Conservation (phyloP, 192 early-diverging fungal genomes). For the Coemansia sp. region DNA sequence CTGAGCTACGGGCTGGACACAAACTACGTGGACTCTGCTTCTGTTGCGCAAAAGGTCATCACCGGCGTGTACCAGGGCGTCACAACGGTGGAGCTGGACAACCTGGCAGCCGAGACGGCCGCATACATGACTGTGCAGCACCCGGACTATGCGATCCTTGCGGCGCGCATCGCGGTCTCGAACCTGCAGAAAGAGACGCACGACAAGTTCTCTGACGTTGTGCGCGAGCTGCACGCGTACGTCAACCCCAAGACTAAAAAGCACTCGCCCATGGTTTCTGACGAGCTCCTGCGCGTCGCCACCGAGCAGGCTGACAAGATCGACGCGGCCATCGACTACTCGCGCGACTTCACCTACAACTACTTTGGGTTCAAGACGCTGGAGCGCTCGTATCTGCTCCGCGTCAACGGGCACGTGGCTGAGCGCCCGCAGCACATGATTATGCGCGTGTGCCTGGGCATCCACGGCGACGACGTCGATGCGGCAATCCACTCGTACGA, state of each 20-base stretch:
- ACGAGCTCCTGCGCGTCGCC: slow-evolving; percentile 69
- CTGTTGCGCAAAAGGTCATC: slow-evolving; percentile 93
- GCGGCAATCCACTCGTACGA: slow-evolving; percentile 94
- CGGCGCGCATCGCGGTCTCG: slow-evolving; percentile 94
- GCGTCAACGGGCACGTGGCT: slow-evolving; percentile 83
- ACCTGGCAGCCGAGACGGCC: slow-evolving; percentile 93
- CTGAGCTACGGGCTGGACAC: slow-evolving; percentile 92
- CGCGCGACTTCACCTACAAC: slow-evolving; percentile 97
- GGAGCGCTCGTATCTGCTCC: slow-evolving; percentile 92
- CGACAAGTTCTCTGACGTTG: slow-evolving; percentile 78
- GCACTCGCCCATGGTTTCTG: slow-evolving; percentile 89
- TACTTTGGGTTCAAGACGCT: slow-evolving; percentile 99
- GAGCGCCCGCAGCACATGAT: slow-evolving; percentile 98
- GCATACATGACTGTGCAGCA: slow-evolving; percentile 88
- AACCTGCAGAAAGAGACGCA: slow-evolving; percentile 89
- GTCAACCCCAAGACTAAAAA: slow-evolving; percentile 89
- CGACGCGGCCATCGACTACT: slow-evolving; percentile 96
- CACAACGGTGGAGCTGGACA: slow-evolving; percentile 95
- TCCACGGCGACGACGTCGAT: slow-evolving; percentile 91
- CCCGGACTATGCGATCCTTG: slow-evolving; percentile 94
- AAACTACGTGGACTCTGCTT: slow-evolving; percentile 87
- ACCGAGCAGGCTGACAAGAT: slow-evolving; percentile 76
- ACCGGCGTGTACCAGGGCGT: slow-evolving; percentile 96
- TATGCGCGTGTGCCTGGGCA: slow-evolving; percentile 97
- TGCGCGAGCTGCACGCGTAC: slow-evolving; percentile 85